Conservation (phyloP, 139 green algal species). For the Chlamydomonas sp. region DNA sequence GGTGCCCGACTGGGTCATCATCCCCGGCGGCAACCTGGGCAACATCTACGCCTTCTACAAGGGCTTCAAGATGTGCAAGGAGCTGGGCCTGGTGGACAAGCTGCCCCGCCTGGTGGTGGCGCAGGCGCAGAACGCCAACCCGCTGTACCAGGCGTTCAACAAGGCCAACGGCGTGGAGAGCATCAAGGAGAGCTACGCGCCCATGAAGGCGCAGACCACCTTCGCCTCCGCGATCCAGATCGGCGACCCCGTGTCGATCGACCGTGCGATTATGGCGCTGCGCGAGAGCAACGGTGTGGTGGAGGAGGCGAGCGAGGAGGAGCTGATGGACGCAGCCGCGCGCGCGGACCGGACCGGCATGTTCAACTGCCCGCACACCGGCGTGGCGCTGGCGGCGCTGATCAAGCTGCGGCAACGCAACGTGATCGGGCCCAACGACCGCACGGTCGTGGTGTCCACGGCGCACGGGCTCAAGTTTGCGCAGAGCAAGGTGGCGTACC, state of each 20-base stretch:
- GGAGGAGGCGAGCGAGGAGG: constrained; percentile 98
- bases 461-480: constrained; percentile 99
- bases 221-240: constrained; percentile 98
- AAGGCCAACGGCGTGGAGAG: constrained; percentile 46
- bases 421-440: constrained; percentile 90
- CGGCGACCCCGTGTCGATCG: constrained; percentile 97
- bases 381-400: constrained; percentile 95
- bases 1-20: constrained; percentile 98
- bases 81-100: constrained; percentile 92
- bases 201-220: constrained; percentile 94
- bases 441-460: constrained; percentile 95
- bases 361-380: constrained; percentile 96
- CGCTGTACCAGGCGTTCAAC: constrained; percentile 95
- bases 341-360: constrained; percentile 95
- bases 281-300: constrained; percentile 93
- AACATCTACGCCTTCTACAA: constrained; percentile 99
- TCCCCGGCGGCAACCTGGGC: constrained; percentile 98
- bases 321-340: constrained; percentile 98
- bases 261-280: constrained; percentile 97
- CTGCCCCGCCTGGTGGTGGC: constrained; percentile 93
- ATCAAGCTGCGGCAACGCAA: constrained; percentile 92
- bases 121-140: constrained; percentile 96
- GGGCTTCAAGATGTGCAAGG: constrained; percentile 82
- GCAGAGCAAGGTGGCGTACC: constrained; percentile 97
- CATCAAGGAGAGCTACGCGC: constrained; percentile 75